A percentile compares a stretch with the other conserved stretches of the same genome.
phyloP scores from a whole-genome alignment of 2,329 filamentous ascomycete genomes.

The Rhynchosporium agropyri region DNA sequence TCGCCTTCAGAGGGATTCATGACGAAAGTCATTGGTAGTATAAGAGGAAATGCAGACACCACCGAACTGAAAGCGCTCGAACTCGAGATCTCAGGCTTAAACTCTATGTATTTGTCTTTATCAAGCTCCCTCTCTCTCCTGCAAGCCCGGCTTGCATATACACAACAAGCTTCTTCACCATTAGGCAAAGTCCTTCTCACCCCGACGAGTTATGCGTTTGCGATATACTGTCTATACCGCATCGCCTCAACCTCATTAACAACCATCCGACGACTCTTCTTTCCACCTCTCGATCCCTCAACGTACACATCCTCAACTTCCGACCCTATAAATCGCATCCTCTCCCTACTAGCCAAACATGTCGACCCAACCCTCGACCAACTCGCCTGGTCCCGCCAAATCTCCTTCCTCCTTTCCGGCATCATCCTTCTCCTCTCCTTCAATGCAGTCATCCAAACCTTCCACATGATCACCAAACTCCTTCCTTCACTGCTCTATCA shows the following conservation, averaged over 20 bases:
- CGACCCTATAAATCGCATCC: constrained; percentile 82
- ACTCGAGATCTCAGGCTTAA: constrained; percentile 77
- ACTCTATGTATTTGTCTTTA: constrained; percentile 76
- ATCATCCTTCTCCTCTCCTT: constrained; percentile 82
- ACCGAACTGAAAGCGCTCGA: constrained; percentile 64
- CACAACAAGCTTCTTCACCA: constrained; percentile 67
- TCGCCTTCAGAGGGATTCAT: constrained; percentile 59
- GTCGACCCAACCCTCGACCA: constrained; percentile 84
- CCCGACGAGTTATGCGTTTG: constrained; percentile 68
- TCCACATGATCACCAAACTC: constrained; percentile 77
- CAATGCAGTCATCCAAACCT: constrained; percentile 82
- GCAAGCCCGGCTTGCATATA: constrained; percentile 62
- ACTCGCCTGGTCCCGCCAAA: constrained; percentile 79
- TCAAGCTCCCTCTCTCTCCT: constrained; percentile 66
- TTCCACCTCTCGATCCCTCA: constrained; percentile 46
- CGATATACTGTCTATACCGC: constrained; percentile 82
- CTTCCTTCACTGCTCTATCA: constrained; percentile 73
- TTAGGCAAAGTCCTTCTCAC: constrained; percentile 65
- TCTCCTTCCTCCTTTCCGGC: constrained; percentile 80
- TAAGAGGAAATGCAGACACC: constrained; percentile 64
- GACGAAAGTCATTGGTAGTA: constrained; percentile 71
- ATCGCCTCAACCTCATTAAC: constrained; percentile 73
- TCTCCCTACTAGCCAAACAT: constrained; percentile 78
- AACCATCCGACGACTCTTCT: constrained; percentile 59
- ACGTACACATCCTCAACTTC: constrained; percentile 59